Percentiles rank a stretch among this genome's conserved stretches.
Evolutionary conservation across 176 grass and related monocot species (phyloP).

Genomic region (Cenchrus fungigraminus): DNA sequence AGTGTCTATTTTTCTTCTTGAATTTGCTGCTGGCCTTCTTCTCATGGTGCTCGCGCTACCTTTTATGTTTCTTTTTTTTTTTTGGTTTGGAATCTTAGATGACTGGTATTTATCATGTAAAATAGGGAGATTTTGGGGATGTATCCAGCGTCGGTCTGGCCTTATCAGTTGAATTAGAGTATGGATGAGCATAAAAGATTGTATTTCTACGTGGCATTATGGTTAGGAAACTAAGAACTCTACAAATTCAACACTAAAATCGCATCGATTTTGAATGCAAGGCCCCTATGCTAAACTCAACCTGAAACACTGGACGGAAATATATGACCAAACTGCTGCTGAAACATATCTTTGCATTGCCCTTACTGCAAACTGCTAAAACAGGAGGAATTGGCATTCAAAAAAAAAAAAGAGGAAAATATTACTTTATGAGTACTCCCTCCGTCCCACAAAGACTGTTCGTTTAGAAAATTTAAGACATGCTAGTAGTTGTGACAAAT

Average conservation of each 20-base stretch:
- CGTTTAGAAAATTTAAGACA: too few relatives aligned
- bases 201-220: neutral
- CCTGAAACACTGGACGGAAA: neutral
- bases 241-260: neutral
- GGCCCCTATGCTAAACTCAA: neutral
- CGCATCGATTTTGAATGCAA: neutral
- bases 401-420: neutral
- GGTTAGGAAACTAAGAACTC: neutral
- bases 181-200: conserved; percentile 20
- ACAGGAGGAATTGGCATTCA: neutral
- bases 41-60: conserved; percentile 4
- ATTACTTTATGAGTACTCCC: too few relatives aligned
- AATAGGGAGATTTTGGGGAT: conserved; percentile 29
- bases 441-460: too few relatives aligned
- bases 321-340: neutral
- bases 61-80: conserved; percentile 2
- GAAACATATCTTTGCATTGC: neutral
- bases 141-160: neutral
- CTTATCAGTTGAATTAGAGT: neutral
- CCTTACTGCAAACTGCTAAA: neutral
- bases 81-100: conserved; percentile 14
- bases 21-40: conserved; percentile 34
- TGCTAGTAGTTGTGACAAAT: too few relatives aligned
- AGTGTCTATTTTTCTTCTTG: neutral
- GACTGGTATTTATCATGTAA: conserved; percentile 23